Evolutionary conservation across 2,329 filamentous ascomycete species (phyloP).

Genomic region (Zymoseptoria crescenta): DNA sequence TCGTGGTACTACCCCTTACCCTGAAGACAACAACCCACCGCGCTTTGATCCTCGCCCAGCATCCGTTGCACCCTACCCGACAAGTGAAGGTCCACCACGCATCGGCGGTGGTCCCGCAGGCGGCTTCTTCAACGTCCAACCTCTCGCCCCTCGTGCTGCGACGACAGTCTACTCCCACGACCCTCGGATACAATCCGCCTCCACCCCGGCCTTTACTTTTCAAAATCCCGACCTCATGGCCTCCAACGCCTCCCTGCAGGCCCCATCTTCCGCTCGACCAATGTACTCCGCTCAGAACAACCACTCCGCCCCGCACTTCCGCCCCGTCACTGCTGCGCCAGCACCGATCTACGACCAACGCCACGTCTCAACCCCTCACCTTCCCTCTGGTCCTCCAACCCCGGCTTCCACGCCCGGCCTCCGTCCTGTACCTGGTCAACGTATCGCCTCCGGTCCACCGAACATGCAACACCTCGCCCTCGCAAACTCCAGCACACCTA

Average conservation of each 20-base stretch:
- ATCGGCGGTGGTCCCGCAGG: constrained; percentile 18
- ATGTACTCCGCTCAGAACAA: constrained; percentile 10
- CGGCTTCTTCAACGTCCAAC: constrained; percentile 32
- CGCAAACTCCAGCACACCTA: constrained; percentile 4
- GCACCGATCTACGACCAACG: constrained; percentile 9
- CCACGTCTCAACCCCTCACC: constrained; percentile 12
- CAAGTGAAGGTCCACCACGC: constrained; percentile 52
- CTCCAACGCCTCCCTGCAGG: constrained; percentile 4
- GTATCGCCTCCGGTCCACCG: constrained; percentile 28
- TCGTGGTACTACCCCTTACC: constrained; percentile 25
- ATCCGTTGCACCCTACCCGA: constrained; percentile 61
- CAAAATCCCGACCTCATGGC: constrained; percentile 31
- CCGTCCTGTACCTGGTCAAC: not conserved
- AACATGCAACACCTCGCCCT: constrained; percentile 13
- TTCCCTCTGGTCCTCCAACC: constrained; percentile 2
- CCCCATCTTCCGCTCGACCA: constrained; percentile 6
- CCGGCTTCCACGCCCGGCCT: constrained; percentile 16
- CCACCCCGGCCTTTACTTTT: constrained; percentile 42
- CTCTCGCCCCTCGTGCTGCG: constrained; percentile 17
- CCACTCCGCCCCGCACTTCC: constrained; percentile 6
- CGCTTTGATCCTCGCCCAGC: constrained; percentile 34
- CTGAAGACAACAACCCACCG: constrained; percentile 30
- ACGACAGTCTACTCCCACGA: constrained; percentile 42
- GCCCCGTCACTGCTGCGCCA: constrained; percentile 13
- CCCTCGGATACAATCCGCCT: constrained; percentile 14